Evolutionary conservation across 345 rosid species (phyloP).

Genomic region (Brassica carinata): DNA sequence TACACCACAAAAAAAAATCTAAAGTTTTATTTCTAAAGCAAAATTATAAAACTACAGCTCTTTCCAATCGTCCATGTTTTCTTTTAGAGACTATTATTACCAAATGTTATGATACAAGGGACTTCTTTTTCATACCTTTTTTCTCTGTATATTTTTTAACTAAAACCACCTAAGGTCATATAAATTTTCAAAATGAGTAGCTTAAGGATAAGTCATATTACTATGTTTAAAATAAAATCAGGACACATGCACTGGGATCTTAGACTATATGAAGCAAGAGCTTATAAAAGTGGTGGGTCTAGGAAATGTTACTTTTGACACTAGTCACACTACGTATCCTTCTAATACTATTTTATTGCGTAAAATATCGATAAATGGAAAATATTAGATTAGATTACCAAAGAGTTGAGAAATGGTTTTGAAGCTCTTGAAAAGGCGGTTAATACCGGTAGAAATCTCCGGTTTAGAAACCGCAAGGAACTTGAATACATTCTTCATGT

Average conservation of each 20-base stretch:
- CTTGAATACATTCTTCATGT: constrained; percentile 51
- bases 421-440: constrained; percentile 62
- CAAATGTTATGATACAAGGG: neutral
- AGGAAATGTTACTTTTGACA: neutral
- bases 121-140: neutral
- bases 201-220: too few species aligned
- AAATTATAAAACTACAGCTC: too few species aligned
- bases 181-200: neutral
- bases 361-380: neutral
- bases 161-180: neutral
- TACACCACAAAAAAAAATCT: too few species aligned
- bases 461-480: constrained; percentile 50
- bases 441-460: constrained; percentile 56
- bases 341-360: neutral
- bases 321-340: neutral
- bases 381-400: constrained; percentile 40
- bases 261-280: neutral
- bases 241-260: too few species aligned
- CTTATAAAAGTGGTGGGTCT: neutral
- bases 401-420: constrained; percentile 66
- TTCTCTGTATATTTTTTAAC: neutral
- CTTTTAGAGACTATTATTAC: constrained; percentile 3
- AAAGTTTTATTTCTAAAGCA: too few species aligned
- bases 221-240: too few species aligned
- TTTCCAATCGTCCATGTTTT: neutral